Evolutionary conservation across 257 asterid species (phyloP), one percentile per base, ranked within the genome.

Genomic region (Solanum gandarillasii): DNA sequence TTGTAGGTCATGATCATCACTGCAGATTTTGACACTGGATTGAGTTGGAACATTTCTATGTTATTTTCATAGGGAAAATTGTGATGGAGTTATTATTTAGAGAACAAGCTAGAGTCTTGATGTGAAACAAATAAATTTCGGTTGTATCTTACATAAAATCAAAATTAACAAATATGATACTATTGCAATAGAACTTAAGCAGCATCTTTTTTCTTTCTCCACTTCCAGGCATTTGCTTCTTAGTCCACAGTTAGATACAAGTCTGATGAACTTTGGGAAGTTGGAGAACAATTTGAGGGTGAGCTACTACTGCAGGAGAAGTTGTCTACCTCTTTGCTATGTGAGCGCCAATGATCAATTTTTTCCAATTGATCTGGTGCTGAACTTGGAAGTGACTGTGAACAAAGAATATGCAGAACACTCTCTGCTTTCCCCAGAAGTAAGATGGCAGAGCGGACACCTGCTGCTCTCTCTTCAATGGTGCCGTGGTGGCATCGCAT

Each of bases 311-410:
- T 27, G 27, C 67, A 81, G 39, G 85, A 81, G 85, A 46, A 2
- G 68, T 29, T 16, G 39, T 81, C 29, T 27, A 46, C 85, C 85
- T 46, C 85, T 27, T 79, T 75, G 39, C 89, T 38, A 32, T 52
- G 75, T 27, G 84, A 67, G 41, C 87, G 89, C 94, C 92, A 92
- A 29, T 87, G 88, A 41, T 91, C 90, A 82, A 90, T 74, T n/a
- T 68, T 21, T 32, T 46, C 89, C 72, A 83, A 20, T 52, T 89
- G 82, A 75, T 84, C 87, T 5, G 88, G 90, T 43, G 83, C 81
- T 73, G 87, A 20, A 60, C 86, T 71, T 48, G 92, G 87, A 3
- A 79, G 87, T 10, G 89, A 48, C 38, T 87, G 85, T 27, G 68
- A 27, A 43, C 41, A 43, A 58, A 92, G 87, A 87, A 88, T 83